Conservation (phyloP, 2,329 filamentous ascomycete genomes). For the Paraphoma chrysanthemicola region DNA sequence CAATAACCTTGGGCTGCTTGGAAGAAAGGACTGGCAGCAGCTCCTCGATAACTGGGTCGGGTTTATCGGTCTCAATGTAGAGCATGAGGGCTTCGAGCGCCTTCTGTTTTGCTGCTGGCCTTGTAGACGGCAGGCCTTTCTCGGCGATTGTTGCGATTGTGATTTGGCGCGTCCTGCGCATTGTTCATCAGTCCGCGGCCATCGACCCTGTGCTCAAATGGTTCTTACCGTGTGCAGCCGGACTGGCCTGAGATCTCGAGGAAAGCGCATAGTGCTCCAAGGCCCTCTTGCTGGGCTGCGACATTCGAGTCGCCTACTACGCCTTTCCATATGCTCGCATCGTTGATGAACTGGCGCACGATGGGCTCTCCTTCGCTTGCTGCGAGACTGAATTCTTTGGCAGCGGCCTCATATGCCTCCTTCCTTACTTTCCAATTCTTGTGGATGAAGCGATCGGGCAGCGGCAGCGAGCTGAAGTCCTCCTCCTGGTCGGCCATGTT, state of each 20-base stretch:
- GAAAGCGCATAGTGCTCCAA: conserved; percentile 87
- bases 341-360: conserved; percentile 86
- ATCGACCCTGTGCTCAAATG: not conserved
- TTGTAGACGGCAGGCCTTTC: conserved; percentile 86
- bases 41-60: conserved; percentile 88
- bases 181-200: conserved; percentile 16
- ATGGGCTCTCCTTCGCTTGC: conserved; percentile 84
- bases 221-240: conserved; percentile 70
- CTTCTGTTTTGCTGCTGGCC: conserved; percentile 86
- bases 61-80: conserved; percentile 86
- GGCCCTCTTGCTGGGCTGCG: conserved; percentile 91
- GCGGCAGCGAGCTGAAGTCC: conserved; percentile 77
- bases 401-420: conserved; percentile 89
- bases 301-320: conserved; percentile 95
- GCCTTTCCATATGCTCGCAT: conserved; percentile 87
- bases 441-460: conserved; percentile 82
- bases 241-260: conserved; percentile 87
- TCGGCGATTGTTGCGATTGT: conserved; percentile 84
- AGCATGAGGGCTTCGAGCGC: conserved; percentile 86
- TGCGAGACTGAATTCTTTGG: conserved; percentile 83
- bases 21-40: conserved; percentile 81
- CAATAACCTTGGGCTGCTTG: conserved; percentile 90
- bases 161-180: conserved; percentile 70
- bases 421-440: conserved; percentile 99
- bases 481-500: conserved; percentile 83